Percentiles rank a stretch among this genome's conserved stretches.
phyloP scores from a whole-genome alignment of 352 stramenopile genomes.

The Phytophthora kernoviae region DNA sequence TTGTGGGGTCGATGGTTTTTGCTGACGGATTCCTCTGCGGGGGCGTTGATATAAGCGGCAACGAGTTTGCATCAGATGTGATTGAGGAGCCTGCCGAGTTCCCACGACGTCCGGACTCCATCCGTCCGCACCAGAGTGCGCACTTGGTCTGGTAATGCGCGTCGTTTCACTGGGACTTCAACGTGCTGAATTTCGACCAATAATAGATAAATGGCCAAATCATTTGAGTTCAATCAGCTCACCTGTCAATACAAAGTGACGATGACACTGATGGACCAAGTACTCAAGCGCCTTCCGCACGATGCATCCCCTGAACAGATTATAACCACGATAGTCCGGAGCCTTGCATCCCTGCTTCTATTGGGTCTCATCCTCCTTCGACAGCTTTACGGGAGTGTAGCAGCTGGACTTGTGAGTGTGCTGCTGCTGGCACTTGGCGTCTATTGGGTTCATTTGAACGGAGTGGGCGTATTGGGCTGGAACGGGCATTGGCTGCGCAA shows the following conservation, averaged over 20 bases:
- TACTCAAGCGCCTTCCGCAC: conserved; percentile 48
- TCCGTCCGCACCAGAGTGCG: too few relatives aligned
- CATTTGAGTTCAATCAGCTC: too few relatives aligned
- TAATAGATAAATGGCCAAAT: not conserved
- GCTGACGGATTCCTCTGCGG: conserved; percentile 9
- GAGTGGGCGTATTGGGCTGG: conserved; percentile 63
- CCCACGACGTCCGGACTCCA: conserved; percentile 7
- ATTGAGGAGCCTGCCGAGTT: conserved; percentile 1
- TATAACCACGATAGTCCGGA: conserved; percentile 2
- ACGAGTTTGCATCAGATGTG: conserved; percentile 10
- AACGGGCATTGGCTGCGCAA: conserved; percentile 49
- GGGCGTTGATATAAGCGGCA: conserved; percentile 20
- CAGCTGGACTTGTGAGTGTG: conserved; percentile 14
- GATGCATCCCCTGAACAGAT: conserved; percentile 44
- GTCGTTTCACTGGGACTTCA: conserved; percentile 10
- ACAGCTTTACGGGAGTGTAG: conserved; percentile 30
- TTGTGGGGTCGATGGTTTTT: conserved; percentile 12
- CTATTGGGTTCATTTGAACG: conserved; percentile 73
- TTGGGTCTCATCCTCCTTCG: conserved; percentile 15
- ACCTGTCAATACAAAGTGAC: too few relatives aligned
- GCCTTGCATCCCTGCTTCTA: conserved; percentile 19
- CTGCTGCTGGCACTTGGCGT: conserved; percentile 24
- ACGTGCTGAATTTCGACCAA: not conserved
- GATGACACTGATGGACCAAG: conserved; percentile 30
- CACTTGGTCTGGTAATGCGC: not conserved